A percentile compares a stretch with the other conserved stretches of the same genome.
phyloP scores from a whole-genome alignment of 148 eudicot species.

The Spergularia bocconei region DNA sequence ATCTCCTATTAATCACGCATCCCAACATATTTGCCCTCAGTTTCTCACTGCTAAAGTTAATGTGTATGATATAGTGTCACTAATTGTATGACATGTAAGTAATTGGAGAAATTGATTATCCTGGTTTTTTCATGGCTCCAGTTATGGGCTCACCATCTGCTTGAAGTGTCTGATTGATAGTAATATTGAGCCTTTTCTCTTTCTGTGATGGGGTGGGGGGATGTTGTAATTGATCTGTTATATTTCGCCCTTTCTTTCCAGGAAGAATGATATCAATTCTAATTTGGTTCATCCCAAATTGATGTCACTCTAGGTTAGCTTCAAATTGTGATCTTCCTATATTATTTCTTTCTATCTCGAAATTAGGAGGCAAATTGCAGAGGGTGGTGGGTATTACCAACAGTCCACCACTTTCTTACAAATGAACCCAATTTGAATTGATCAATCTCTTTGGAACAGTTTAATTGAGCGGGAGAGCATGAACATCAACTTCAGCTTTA shows the following conservation, averaged over 20 bases:
- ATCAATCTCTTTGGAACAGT: no score
- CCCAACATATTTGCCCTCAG: background rate
- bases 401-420: no score
- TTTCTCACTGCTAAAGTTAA: background rate
- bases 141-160: background rate
- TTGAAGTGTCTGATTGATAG: background rate
- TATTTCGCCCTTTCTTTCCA: background rate
- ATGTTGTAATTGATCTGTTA: background rate
- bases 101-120: background rate
- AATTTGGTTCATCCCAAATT: no score
- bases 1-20: background rate
- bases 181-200: background rate
- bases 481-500: background rate
- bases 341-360: no score
- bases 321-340: no score
- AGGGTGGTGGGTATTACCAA: background rate
- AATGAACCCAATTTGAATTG: no score
- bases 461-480: no score
- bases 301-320: no score
- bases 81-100: background rate
- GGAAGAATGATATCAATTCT: no score
- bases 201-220: no score
- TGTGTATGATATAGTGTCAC: background rate
- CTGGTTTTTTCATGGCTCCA: background rate
- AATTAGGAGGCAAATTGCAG: no score